Evolutionary conservation across 2,329 filamentous ascomycete species (phyloP).

Genomic region (Aspergillus aculeatinus): DNA sequence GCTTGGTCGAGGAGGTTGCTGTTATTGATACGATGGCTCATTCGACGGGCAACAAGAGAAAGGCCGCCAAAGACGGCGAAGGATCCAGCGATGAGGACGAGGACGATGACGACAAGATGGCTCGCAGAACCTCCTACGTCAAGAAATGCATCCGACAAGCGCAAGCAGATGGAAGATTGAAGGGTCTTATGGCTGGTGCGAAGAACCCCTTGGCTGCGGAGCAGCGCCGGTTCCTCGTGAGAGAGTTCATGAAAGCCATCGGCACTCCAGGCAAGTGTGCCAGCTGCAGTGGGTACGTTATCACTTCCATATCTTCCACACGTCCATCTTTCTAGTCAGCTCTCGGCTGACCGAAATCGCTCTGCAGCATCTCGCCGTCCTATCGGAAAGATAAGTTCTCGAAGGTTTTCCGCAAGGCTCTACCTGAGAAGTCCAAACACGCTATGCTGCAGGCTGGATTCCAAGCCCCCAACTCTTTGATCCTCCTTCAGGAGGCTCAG

Average conservation of each 20-base stretch:
- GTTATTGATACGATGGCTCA: conserved; percentile 54
- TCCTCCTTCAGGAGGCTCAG: conserved; percentile 55
- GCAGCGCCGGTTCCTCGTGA: conserved; percentile 71
- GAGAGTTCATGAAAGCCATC: conserved; percentile 76
- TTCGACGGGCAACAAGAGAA: conserved; percentile 46
- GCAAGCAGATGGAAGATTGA: conserved; percentile 47
- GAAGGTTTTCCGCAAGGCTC: conserved; percentile 86
- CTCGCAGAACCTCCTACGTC: conserved; percentile 66
- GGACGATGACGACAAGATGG: conserved; percentile 50
- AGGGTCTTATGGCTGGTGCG: conserved; percentile 47
- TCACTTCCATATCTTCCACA: not conserved
- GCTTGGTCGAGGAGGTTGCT: conserved; percentile 69
- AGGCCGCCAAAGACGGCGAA: conserved; percentile 51
- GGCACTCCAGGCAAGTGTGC: conserved; percentile 68
- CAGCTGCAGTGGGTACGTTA: conserved; percentile 56
- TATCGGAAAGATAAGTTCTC: conserved; percentile 89
- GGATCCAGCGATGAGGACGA: conserved; percentile 68
- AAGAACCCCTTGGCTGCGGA: conserved; percentile 85
- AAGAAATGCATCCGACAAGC: conserved; percentile 66
- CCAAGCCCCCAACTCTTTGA: conserved; percentile 68
- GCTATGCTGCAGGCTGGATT: conserved; percentile 72
- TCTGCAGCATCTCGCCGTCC: conserved; percentile 67
- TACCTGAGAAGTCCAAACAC: conserved; percentile 71
- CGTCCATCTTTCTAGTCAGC: conserved; percentile 1
- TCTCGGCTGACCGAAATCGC: conserved; percentile 18